Base-by-base conservation (phyloP, 2,329 filamentous ascomycete species). In the Aurifilum marmelostoma region DNA sequence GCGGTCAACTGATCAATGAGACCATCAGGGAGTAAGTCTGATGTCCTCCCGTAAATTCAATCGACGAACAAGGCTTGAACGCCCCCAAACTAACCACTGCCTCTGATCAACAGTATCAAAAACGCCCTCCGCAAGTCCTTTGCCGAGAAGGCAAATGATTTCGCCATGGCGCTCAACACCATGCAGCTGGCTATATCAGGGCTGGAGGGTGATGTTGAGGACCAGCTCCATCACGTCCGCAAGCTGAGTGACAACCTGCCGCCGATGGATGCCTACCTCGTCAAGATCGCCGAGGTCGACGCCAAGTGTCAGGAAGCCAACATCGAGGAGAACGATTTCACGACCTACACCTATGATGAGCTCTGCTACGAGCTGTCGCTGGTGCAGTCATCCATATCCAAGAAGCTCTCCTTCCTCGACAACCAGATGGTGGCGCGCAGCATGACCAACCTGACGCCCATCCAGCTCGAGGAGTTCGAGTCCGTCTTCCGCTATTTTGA, bases 321-420 rank as follows among this genome's bases (percentile, higher is more conserved):
- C 78, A 97, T 99, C 72, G 96, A 99, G 80, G 96, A 99, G 77
- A 99, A 99, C 80, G 96, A 99, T 82, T 98, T 96, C 79, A 99
- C 96, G n/a, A 98, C 95, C 11, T 98, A 98, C 81, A 97, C 95
- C 12, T 96, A 98, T 79, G 96, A 99, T 77, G 96, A 99, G 80
- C 86, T 99, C 56, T 89, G 90, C 70, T 99, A 99, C 81, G 96
- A 99, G 81, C 86, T 98, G 69, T 90, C 93, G 21, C 86, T 99
- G 39, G 96, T 98, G 68, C 94, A 94, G 78, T 91, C 92, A 39
- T 96, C 92, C 14, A 95, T 98, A 37, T 91, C 94, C 73, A 99
- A 98, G 84, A 99, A 99, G 81, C 88, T 98, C 67, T 91, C 92
- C 58, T 99, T 99, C 83, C 84, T 99, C 67, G 95, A 99, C 77